Evolutionary conservation across 2,329 filamentous ascomycete genomes (phyloP).

Genomic region (Geosmithia flava): DNA sequence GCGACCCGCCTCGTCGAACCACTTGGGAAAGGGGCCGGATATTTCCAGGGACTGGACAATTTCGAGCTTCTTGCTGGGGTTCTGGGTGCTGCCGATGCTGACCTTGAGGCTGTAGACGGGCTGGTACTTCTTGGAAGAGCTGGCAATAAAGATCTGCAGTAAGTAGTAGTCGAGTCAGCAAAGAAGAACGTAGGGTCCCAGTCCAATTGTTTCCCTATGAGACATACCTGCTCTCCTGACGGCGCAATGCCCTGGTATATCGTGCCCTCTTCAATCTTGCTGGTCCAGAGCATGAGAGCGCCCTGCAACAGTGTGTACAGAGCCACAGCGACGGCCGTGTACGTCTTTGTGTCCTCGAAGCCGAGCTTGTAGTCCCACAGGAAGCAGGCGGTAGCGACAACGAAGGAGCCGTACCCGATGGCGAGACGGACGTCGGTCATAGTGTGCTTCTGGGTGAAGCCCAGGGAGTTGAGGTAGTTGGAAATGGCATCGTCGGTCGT

Average conservation of each 20-base stretch:
- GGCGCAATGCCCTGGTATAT: constrained; percentile 65
- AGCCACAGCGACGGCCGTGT: constrained; percentile 67
- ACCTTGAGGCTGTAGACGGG: constrained; percentile 71
- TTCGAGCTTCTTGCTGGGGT: constrained; percentile 11
- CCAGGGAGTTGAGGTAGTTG: constrained; percentile 83
- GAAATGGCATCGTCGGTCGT: constrained; percentile 90
- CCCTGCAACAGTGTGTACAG: constrained; percentile 72
- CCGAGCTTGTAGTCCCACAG: constrained; percentile 84
- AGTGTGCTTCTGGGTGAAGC: constrained; percentile 69
- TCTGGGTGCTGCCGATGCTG: constrained; percentile 24
- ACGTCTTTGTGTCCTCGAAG: constrained; percentile 75
- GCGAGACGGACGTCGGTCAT: constrained; percentile 72
- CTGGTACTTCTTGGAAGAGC: constrained; percentile 63
- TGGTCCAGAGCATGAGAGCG: constrained; percentile 72
- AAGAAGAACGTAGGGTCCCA: not conserved
- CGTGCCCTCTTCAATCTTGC: constrained; percentile 65
- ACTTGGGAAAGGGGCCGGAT: constrained; percentile 54
- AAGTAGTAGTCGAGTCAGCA: not conserved
- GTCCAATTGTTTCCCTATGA: not conserved
- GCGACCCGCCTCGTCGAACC: constrained; percentile 63
- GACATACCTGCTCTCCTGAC: constrained; percentile 50
- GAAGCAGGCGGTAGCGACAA: constrained; percentile 73
- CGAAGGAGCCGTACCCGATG: constrained; percentile 73
- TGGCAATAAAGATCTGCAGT: constrained; percentile 57
- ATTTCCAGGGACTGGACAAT: constrained; percentile 36